Evolutionary conservation across 257 asterid species (phyloP), one percentile per base, ranked within the genome.

Genomic region (Paraleonurus japonicus): DNA sequence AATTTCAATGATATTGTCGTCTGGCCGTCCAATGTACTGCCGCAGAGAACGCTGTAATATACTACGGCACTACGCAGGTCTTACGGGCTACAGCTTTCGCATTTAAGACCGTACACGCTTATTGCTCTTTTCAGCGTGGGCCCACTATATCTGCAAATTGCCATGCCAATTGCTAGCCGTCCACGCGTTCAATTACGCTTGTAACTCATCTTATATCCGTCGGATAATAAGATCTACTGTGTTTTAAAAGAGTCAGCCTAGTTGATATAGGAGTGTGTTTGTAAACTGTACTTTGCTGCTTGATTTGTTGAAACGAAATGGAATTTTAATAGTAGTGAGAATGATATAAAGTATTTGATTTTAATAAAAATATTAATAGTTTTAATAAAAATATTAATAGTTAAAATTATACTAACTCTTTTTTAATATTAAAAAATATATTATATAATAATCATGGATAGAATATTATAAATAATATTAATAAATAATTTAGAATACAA

Each of bases 31-130:
- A 68, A 69, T 71, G 11, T 3, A 2, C 19, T 39, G 69, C 7
- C 24, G 67, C 57, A 24, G 55, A 73, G 54, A 43, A 7, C 61
- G 50, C 48, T 66, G 76, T 67, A 54, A 66, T 11, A 6, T n/a
- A 17, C 7, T 19, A 27, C 57, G 45, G 4, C 11, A 17, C 7
- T 19, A 27, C 57, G 45, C 45, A 33, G 54, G 23, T 19, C 30
- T 71, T 70, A 1, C 45, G n/a, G 51, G 59, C n/a, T n/a, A n/a
- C n/a, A n/a, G n/a, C 19, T 45, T 67, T n/a, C 27, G 78, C 76
- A 74, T 67, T 81, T 50, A 81, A 71, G 72, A 28, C 54, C 28
- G 75, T 75, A 79, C 82, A 78, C 78, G 76, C 85, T 57, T 75
- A 78, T 68, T 68, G 57, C 59, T 35, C 28, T 62, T 58, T 58